Evolutionary conservation across 768 basidiomycete genomes (phyloP).

Genomic region (Psilocybe cubensis): DNA sequence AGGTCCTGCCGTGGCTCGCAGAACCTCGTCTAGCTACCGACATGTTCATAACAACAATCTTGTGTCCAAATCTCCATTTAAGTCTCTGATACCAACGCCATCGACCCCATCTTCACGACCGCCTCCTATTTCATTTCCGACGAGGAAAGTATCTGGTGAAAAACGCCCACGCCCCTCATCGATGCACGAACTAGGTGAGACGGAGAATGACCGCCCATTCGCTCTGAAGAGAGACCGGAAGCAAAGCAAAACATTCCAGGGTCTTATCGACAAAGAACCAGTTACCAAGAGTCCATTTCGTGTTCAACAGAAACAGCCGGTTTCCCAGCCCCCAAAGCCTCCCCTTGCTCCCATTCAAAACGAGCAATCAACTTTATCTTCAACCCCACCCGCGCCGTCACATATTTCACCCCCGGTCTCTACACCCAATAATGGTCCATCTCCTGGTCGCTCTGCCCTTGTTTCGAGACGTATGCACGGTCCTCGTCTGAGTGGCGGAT

Average conservation of each 20-base stretch:
- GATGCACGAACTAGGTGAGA: constrained; percentile 69
- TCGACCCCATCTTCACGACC: constrained; percentile 40
- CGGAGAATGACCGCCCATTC: constrained; percentile 72
- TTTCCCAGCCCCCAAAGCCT: constrained; percentile 28
- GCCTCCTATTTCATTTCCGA: constrained; percentile 37
- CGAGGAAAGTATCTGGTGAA: constrained; percentile 70
- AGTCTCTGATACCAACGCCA: constrained; percentile 61
- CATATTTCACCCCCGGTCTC: constrained; percentile 20
- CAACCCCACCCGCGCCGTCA: constrained; percentile 24
- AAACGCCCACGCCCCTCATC: constrained; percentile 76
- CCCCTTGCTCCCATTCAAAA: constrained; percentile 29
- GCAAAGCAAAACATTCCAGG: constrained; percentile 76
- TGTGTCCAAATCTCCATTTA: constrained; percentile 88
- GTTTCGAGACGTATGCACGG: constrained; percentile 78
- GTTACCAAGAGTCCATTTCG: constrained; percentile 86
- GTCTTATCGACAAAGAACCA: constrained; percentile 73
- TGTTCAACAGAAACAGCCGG: constrained; percentile 24
- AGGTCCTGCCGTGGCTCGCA: constrained; percentile 61
- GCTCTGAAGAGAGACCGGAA: constrained; percentile 72
- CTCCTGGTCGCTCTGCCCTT: constrained; percentile 68
- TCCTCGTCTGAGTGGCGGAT: constrained; percentile 61
- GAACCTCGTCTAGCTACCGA: constrained; percentile 78
- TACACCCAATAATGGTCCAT: constrained; percentile 33
- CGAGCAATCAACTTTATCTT: constrained; percentile 18
- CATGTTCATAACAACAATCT: constrained; percentile 79